Evolutionary conservation across 441 rosid genomes (phyloP).

Genomic region (Euphorbia neoarborescens): DNA sequence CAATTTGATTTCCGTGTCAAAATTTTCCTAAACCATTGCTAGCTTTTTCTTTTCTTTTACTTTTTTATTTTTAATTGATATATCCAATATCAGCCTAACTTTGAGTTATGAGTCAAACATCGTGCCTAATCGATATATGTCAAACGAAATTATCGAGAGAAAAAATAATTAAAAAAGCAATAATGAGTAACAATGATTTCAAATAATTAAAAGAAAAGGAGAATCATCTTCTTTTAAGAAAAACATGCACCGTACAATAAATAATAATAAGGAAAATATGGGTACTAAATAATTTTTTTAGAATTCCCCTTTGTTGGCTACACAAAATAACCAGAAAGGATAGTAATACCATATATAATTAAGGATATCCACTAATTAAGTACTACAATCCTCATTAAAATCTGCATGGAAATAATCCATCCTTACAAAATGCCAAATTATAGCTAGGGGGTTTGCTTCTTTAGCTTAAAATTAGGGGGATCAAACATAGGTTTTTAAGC

Average conservation of each 20-base stretch:
- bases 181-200: constrained; percentile 29
- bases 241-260: constrained; percentile 53
- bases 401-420: constrained; percentile 23
- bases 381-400: constrained; percentile 13
- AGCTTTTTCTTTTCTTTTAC: too few species aligned
- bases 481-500: constrained; percentile 8
- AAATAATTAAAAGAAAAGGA: constrained; percentile 31
- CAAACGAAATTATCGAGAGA: neutral
- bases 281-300: constrained; percentile 23
- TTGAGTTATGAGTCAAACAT: neutral
- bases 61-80: neutral
- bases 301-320: constrained; percentile 14
- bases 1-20: neutral
- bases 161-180: neutral
- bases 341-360: constrained; percentile 21
- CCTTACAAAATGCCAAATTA: constrained; percentile 41
- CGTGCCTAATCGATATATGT: neutral
- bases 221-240: constrained; percentile 62
- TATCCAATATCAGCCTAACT: neutral
- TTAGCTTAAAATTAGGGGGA: constrained; percentile 15
- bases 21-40: neutral
- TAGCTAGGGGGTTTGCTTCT: constrained; percentile 6
- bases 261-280: constrained; percentile 1
- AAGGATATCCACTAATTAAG: constrained; percentile 28
- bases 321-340: constrained; percentile 11